These are phyloP conservation scores for Camellia sinensis DNA, from an alignment of 148 eudicot genomes.

Conservation along the genomic window DNA sequence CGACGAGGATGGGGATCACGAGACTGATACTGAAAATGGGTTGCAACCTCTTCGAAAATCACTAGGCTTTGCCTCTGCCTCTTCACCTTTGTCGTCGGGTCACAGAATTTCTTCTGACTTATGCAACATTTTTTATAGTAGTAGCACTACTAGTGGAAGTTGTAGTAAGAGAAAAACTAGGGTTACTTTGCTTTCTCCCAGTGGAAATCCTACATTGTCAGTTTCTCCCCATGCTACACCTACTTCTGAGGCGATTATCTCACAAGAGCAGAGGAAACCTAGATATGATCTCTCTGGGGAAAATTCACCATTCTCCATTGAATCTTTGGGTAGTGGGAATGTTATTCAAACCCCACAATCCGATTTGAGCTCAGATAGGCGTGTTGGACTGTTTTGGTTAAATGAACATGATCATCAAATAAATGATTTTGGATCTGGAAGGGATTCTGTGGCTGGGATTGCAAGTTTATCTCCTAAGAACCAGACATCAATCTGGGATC, in stretches of 20 bases:
- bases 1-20: constrained; percentile 25
- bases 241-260: constrained; percentile 16
- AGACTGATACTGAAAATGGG: constrained; percentile 15
- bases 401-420: constrained; percentile 27
- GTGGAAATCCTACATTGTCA: constrained; percentile 22
- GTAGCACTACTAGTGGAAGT: constrained; percentile 19
- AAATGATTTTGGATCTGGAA: constrained; percentile 40
- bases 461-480: constrained; percentile 47
- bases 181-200: constrained; percentile 25
- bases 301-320: constrained; percentile 33
- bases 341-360: constrained; percentile 66
- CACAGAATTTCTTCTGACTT: constrained; percentile 30
- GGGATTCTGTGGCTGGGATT: constrained; percentile 40
- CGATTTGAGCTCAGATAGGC: constrained; percentile 41
- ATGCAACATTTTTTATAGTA: constrained; percentile 22
- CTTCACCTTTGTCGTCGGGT: constrained; percentile 40
- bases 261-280: constrained; percentile 21
- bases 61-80: constrained; percentile 11
- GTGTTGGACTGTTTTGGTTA: constrained; percentile 27
- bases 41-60: constrained; percentile 7
- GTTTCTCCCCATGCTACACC: constrained; percentile 26
- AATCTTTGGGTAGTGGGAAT: constrained; percentile 49
- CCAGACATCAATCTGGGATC: constrained; percentile 27
- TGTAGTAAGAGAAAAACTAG: constrained; percentile 19
- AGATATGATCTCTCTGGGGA: constrained; percentile 22